Evolutionary conservation across 2,329 filamentous ascomycete species (phyloP).

Genomic region (Dactylonectria macrodidyma): DNA sequence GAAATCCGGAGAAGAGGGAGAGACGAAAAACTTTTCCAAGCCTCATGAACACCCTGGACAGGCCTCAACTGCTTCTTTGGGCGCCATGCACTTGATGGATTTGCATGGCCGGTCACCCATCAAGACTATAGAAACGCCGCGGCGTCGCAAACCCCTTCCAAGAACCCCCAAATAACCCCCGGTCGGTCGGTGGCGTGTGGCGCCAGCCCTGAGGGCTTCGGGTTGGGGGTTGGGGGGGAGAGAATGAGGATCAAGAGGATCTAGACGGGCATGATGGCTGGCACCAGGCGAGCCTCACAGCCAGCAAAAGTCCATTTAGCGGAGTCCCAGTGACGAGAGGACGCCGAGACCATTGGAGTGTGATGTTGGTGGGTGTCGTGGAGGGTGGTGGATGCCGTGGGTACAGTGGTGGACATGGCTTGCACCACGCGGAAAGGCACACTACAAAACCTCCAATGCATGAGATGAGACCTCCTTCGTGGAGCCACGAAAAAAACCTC

Average conservation of each 20-base stretch:
- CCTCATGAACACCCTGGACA: slow-evolving; percentile 27
- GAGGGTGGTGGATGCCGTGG: slow-evolving; percentile 6
- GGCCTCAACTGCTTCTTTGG: slow-evolving; percentile 34
- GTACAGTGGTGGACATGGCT: slow-evolving; percentile 9
- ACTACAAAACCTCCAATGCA: slow-evolving; percentile 11
- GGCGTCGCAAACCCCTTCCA: slow-evolving; percentile 38
- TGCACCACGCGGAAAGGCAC: slow-evolving; percentile 8
- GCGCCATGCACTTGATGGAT: slow-evolving; percentile 33
- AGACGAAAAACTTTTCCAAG: slow-evolving; percentile 27
- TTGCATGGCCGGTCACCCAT: slow-evolving; percentile 32
- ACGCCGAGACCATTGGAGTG: slow-evolving; percentile 23
- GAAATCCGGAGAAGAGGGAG: slow-evolving; percentile 19
- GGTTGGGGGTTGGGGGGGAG: background rate
- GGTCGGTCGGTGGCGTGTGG: slow-evolving; percentile 29
- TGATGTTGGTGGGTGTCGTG: slow-evolving; percentile 17
- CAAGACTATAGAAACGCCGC: slow-evolving; percentile 38
- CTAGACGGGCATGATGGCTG: slow-evolving; percentile 9
- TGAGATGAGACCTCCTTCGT: slow-evolving; percentile 6
- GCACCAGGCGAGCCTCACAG: background rate
- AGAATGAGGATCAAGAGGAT: background rate
- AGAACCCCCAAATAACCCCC: slow-evolving; percentile 28
- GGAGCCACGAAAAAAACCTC: slow-evolving; percentile 1
- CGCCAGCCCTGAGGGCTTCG: slow-evolving; percentile 11
- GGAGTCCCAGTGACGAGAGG: background rate
- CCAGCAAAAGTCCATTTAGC: slow-evolving; percentile 19